A percentile compares a stretch with the other conserved stretches of the same genome.
These are phyloP conservation scores for Aspergillus spinulosporus DNA, from an alignment of 2,329 filamentous ascomycete genomes.

Conservation along the genomic window DNA sequence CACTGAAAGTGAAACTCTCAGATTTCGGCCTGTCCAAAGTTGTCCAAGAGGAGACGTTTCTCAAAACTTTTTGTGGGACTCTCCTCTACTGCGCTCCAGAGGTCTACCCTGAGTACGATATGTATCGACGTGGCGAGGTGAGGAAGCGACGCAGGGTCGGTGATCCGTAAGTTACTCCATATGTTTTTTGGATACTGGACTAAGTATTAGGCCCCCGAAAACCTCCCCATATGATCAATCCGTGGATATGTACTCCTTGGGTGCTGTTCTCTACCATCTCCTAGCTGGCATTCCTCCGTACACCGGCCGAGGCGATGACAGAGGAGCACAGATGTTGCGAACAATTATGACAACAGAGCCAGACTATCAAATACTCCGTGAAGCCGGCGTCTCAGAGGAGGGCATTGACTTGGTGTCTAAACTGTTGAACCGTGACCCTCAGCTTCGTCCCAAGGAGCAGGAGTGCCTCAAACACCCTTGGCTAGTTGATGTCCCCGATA, in stretches of 20 bases:
- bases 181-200: background rate
- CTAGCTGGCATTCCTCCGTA: slow-evolving; percentile 81
- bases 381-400: slow-evolving; percentile 59
- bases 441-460: slow-evolving; percentile 70
- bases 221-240: slow-evolving; percentile 78
- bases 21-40: slow-evolving; percentile 98
- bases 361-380: slow-evolving; percentile 64
- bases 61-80: slow-evolving; percentile 96
- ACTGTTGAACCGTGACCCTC: slow-evolving; percentile 82
- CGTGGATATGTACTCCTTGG: slow-evolving; percentile 95
- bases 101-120: slow-evolving; percentile 81
- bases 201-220: slow-evolving; percentile 44
- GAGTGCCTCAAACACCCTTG: slow-evolving; percentile 73
- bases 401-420: slow-evolving; percentile 72
- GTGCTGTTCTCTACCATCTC: slow-evolving; percentile 84
- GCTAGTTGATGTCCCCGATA: slow-evolving; percentile 60
- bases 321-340: slow-evolving; percentile 72
- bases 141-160: slow-evolving; percentile 62
- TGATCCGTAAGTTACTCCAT: slow-evolving; percentile 40
- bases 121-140: slow-evolving; percentile 61
- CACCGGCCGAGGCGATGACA: slow-evolving; percentile 71
- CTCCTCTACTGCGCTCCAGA: slow-evolving; percentile 94
- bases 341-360: slow-evolving; percentile 80
- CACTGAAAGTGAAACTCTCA: slow-evolving; percentile 83
- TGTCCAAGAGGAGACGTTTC: slow-evolving; percentile 84